Evolutionary conservation across 768 basidiomycete genomes (phyloP).

Genomic region (Phanerochaete carnosa): DNA sequence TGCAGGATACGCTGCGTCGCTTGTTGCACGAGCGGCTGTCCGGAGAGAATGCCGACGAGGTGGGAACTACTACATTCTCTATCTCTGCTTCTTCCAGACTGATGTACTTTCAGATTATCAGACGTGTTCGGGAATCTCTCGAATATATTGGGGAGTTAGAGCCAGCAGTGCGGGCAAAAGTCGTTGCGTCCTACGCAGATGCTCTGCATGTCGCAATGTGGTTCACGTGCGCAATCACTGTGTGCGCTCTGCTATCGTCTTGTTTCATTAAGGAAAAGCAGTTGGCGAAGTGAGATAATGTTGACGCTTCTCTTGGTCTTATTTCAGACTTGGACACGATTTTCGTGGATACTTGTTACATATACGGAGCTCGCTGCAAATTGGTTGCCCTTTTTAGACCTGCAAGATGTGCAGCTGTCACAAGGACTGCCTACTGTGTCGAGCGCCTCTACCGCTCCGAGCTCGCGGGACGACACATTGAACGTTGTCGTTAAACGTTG

Average conservation of each 20-base stretch:
- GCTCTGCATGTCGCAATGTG: slow-evolving; percentile 47
- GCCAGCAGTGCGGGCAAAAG: slow-evolving; percentile 24
- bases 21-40: slow-evolving; percentile 39
- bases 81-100: neutral
- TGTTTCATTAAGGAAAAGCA: slow-evolving; percentile 53
- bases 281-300: slow-evolving; percentile 19
- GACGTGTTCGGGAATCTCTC: slow-evolving; percentile 31
- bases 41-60: slow-evolving; percentile 47
- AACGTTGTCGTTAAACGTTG: too few relatives aligned
- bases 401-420: too few relatives aligned
- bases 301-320: neutral
- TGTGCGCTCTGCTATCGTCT: slow-evolving; percentile 39
- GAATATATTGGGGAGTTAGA: slow-evolving; percentile 30
- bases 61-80: slow-evolving; percentile 17
- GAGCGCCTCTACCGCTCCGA: too few relatives aligned
- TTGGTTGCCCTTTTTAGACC: too few relatives aligned
- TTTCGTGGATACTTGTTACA: too few relatives aligned
- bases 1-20: slow-evolving; percentile 47
- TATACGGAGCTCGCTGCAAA: too few relatives aligned
- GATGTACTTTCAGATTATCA: slow-evolving; percentile 23
- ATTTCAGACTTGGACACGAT: neutral
- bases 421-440: too few relatives aligned
- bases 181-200: slow-evolving; percentile 30
- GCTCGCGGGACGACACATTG: too few relatives aligned
- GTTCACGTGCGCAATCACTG: slow-evolving; percentile 42